Conservation (phyloP, 495 filamentous ascomycete genomes). For the Cetradonia linearis region DNA sequence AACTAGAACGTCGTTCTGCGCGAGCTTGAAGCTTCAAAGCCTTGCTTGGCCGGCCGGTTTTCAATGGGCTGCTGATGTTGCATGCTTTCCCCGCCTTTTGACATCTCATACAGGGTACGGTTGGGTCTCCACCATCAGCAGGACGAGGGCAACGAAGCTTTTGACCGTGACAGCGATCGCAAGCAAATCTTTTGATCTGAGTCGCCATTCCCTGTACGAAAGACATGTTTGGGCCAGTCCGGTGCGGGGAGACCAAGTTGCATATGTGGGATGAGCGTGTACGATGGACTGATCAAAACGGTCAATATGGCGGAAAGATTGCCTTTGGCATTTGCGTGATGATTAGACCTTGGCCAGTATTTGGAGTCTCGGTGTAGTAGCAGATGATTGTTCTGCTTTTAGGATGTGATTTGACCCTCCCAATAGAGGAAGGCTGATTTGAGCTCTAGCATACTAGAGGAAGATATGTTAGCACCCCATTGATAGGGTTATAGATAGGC, state of each 20-base stretch:
- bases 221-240: neutral
- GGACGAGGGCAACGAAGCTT: slow-evolving; percentile 9
- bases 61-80: slow-evolving; percentile 2
- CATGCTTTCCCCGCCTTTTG: neutral
- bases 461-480: neutral
- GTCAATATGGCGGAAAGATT: no score
- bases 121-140: neutral
- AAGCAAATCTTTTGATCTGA: neutral
- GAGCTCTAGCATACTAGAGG: neutral
- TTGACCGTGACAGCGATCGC: slow-evolving; percentile 3
- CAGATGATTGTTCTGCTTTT: neutral
- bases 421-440: neutral
- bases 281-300: no score
- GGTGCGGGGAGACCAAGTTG: neutral
- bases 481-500: neutral
- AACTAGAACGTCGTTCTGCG: neutral
- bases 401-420: neutral
- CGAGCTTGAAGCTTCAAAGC: slow-evolving; percentile 5
- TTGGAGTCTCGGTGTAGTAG: no score
- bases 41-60: slow-evolving; percentile 6
- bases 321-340: no score
- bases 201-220: neutral
- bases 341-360: no score
- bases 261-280: no score
- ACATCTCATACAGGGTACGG: neutral